Base-by-base conservation (phyloP, 73 alveolate genomes). In the Diophrys appendiculata region DNA sequence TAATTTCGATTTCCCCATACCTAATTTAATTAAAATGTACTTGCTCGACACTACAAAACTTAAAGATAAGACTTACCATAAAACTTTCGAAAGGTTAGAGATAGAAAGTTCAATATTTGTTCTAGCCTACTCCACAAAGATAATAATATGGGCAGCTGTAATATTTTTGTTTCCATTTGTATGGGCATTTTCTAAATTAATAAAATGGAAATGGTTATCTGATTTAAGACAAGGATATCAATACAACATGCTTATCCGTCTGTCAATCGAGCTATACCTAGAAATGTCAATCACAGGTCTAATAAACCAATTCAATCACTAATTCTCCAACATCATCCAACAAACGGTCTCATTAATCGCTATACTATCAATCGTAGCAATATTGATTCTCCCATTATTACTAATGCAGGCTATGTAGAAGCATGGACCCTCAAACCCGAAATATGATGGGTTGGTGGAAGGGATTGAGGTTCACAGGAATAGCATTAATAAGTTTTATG, bases 261-360 rank as follows among this genome's bases (percentile, higher is more conserved):
- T 31, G 3, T 67, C 29, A n/a, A 67, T 67, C 11, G 75, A 67
- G 53, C 2, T 29, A n/a, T 67, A 67, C 54, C 35, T 67, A 24
- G 75, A 67, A 24, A 1, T 23, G 35, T 26, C 54, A 1, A 67
- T 67, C 2, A 25, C 3, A 2, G 53, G 54, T 3, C 29, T 67
- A 3, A 3, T 67, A n/a, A 67, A 67, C 24, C 5, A 11, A 18
- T 43, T 43, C 18, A 43, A 43, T 43, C 18, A 43, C 60, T 43
- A 43, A 43, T 5, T 18, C 5, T 5, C 5, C n/a, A 43, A 43
- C 18, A 43, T 43, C 18, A 43, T 43, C 5, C 60, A 43, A 43
- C n/a, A 18, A 11, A 43, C 18, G 60, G 60, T 43, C 18, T 11
- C 60, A 11, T 11, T 18, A 43, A 11, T 5, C 18, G 60, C 18